Base-by-base conservation (phyloP, 257 asterid genomes). In the Primulina eburnea region DNA sequence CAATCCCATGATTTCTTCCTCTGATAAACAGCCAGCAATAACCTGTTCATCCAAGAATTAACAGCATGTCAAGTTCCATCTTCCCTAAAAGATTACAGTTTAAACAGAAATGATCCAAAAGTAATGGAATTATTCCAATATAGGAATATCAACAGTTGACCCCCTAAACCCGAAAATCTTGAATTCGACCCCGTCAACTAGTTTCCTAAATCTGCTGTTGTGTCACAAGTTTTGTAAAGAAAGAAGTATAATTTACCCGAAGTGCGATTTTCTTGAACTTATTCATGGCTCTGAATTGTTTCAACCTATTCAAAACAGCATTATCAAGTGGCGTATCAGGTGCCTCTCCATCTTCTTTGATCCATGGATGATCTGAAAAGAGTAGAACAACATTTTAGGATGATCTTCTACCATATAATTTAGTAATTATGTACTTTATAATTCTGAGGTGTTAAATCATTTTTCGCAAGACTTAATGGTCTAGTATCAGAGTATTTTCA, bases 301-400 rank as follows among this genome's bases (percentile, higher is more conserved):
- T 86, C 79, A 86, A 84, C 74, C 88, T 82, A 58, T 64, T 71
- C 57, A 82, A 74, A 65, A 86, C 91, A 20, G 88, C 86, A 59
- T 81, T 86, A 69, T 86, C 92, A 10, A 86, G 83, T 40, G 89
- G 89, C 33, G 80, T 79, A 30, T 84, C 92, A 0, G 89, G 92
- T 38, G 92, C 92, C 76, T 84, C 92, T 47, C 92, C 92, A 53
- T 81, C 92, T 77, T 86, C 89, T 82, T 86, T 86, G 82, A 86
- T 86, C 92, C 89, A 86, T 38, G 92, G 81, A 82, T 86, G 92
- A 81, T 84, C 88, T 86, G 67, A 7, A 53, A 69, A 52, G 14
- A 20, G 57, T 53, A 53, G 30, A 8, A 11, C 11, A 28, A 24
- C 30, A 12, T 29, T 20, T 80, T 62, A 40, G 8, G 30, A 32